Evolutionary conservation across 306 rosid species (phyloP).

Genomic region (Glycine soja): DNA sequence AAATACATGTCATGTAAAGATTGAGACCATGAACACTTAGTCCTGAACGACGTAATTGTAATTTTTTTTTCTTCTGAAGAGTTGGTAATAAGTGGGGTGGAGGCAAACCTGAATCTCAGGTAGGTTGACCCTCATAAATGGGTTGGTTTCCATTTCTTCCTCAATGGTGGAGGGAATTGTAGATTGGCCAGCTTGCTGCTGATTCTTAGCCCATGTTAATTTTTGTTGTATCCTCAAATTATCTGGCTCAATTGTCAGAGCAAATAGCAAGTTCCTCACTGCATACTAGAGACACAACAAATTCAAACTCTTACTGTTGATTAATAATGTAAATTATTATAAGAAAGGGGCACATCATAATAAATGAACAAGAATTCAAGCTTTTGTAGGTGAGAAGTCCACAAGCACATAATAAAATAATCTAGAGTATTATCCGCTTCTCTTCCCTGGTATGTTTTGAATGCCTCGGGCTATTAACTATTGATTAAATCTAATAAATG

Average conservation of each 20-base stretch:
- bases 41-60: no score
- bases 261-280: slow-evolving; percentile 41
- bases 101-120: slow-evolving; percentile 69
- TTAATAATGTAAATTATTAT: background rate
- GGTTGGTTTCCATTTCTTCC: slow-evolving; percentile 80
- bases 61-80: background rate
- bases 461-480: background rate
- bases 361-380: background rate
- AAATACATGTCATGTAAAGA: no score
- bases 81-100: background rate
- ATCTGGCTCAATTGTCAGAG: slow-evolving; percentile 38
- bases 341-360: background rate
- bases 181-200: slow-evolving; percentile 65
- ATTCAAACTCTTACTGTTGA: background rate
- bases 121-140: slow-evolving; percentile 77
- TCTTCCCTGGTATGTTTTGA: background rate
- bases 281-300: slow-evolving; percentile 20
- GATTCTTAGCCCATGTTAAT: slow-evolving; percentile 72
- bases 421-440: background rate
- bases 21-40: no score
- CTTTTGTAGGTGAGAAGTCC: background rate
- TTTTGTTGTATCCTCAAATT: slow-evolving; percentile 52
- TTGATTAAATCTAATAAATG: no score
- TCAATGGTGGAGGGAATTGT: slow-evolving; percentile 78
- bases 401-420: background rate